Base-by-base conservation (phyloP, 352 stramenopile genomes). In the Globisporangium apiculatum region DNA sequence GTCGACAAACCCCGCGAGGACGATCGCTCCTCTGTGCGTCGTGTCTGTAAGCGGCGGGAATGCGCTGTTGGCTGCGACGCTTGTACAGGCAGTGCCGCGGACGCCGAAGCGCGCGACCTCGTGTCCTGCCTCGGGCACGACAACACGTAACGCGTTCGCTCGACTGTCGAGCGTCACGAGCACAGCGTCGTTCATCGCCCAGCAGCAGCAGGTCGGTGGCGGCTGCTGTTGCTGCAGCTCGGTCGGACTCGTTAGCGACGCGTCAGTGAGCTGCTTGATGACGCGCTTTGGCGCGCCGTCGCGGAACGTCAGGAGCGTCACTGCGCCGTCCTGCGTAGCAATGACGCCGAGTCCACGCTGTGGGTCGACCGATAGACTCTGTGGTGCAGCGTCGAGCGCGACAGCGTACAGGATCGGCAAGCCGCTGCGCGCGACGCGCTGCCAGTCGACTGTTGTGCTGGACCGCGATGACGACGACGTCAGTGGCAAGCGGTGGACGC, bases 1-100 rank as follows among this genome's bases (percentile, higher is more conserved):
- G 54, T 90, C 74, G 14, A 66, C 63, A 36, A 83, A 87, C 9
- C 67, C 74, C 38, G 68, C 72, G 55, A 86, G 59, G 5, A 83
- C 45, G 24, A 73, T 60, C 2, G 71, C 68, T 17, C 62, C 58
- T 9, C 48, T 18, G 17, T 12, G 18, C 14, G 51, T 17, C n/a
- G 50, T 48, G 3, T 9, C 18, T 10, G 14, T 36, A 11, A 17
- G 18, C 17, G 45, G 17, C 7, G 48, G 24, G 37, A 60, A 46
- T 2, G 46, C 35, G 9, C 52, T 67, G 41, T 75, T 77, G 9
- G 77, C 68, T 7, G 65, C 59, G 37, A 89, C 76, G 42, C 57
- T 71, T n/a, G 61, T 70, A 24, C 77, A 86, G 0, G 15, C 24
- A 14, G 53, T 36, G 15, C 53, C 64, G 3, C 59, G 51, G 5